Evolutionary conservation across 1,139 yeast species (phyloP), one percentile per base, ranked within the genome.

Genomic region (Geotrichum cucujoidarum): DNA sequence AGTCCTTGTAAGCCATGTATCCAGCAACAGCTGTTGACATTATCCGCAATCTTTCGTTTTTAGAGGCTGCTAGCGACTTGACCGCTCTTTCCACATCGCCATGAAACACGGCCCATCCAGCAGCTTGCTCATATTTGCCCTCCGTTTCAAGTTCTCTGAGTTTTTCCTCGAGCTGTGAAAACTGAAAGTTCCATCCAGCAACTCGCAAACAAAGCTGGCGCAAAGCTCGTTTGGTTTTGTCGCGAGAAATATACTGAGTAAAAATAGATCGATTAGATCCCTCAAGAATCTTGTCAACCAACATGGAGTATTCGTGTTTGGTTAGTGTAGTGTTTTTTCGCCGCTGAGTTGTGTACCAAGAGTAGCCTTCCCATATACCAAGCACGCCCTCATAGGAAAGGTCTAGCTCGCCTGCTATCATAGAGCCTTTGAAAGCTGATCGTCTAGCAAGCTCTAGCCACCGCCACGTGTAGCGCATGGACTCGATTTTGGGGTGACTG

Each of bases 21-120:
- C 97, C 97, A 0, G 97, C 94, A 32, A 92, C 87, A 0, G 97
- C 97, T 0, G 97, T 84, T 0, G 96, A 88, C 75, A 92, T 89
- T 43, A 92, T 73, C 44, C 85, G 68, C 42, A 87, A 72, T 45
- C 83, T 70, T 57, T 81, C 85, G 48, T 76, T 77, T 44, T 77
- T 76, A 2, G 88, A 77, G 17, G 65, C 64, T 1, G 74, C 71
- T 48, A 92, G 69, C 11, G 88, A 82, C 30, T 78, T 80, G 8
- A 90, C 85, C 0, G 97, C 96, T 49, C 81, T 75, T 3, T 78
- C 76, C 1, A 92, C 85, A 63, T 89, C 86, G 1, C 95, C 96
- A 62, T 88, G 94, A 65, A 92, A 92, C 0, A 89, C 92, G 0
- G 97, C 97, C 95, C 96, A 88, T 0, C 95, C 97, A 0, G 97